phyloP scores from a whole-genome alignment of 169 alveolate genomes.

The Cryptosporidium ryanae region DNA sequence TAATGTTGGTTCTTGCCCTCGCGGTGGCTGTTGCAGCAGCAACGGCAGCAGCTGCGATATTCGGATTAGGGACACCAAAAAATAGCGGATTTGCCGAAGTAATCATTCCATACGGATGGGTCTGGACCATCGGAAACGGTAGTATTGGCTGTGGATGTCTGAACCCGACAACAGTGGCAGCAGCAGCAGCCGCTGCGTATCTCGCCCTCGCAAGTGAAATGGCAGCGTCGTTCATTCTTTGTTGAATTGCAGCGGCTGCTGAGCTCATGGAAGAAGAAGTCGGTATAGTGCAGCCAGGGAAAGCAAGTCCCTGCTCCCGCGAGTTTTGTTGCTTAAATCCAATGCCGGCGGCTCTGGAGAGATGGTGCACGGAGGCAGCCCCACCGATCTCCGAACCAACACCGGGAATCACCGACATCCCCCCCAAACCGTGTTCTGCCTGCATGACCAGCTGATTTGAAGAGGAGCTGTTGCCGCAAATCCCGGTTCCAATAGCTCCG shows the following conservation, averaged over 20 bases:
- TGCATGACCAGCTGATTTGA: background rate
- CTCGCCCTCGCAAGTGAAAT: constrained; percentile 69
- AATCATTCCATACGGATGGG: constrained; percentile 55
- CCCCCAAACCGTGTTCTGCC: background rate
- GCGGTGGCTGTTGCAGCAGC: constrained; percentile 32
- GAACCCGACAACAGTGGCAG: constrained; percentile 68
- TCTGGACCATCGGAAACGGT: constrained; percentile 37
- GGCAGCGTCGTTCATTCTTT: constrained; percentile 73
- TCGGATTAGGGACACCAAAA: constrained; percentile 56
- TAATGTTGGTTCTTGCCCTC: background rate
- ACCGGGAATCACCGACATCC: background rate
- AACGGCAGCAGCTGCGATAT: constrained; percentile 42
- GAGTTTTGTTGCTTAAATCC: background rate
- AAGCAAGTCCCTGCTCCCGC: constrained; percentile 3
- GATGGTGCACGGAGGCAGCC: constrained; percentile 5
- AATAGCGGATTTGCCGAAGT: constrained; percentile 38
- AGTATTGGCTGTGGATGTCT: constrained; percentile 67
- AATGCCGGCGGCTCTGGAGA: background rate
- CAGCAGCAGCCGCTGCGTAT: constrained; percentile 73
- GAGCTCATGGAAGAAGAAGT: constrained; percentile 63
- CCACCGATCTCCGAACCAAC: background rate
- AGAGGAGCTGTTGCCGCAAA: background rate
- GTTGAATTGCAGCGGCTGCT: constrained; percentile 69
- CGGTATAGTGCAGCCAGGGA: constrained; percentile 35
- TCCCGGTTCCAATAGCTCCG: too few relatives aligned